phyloP scores from a whole-genome alignment of 371 early-diverging fungal species.

The Haplosporangium sp. region DNA sequence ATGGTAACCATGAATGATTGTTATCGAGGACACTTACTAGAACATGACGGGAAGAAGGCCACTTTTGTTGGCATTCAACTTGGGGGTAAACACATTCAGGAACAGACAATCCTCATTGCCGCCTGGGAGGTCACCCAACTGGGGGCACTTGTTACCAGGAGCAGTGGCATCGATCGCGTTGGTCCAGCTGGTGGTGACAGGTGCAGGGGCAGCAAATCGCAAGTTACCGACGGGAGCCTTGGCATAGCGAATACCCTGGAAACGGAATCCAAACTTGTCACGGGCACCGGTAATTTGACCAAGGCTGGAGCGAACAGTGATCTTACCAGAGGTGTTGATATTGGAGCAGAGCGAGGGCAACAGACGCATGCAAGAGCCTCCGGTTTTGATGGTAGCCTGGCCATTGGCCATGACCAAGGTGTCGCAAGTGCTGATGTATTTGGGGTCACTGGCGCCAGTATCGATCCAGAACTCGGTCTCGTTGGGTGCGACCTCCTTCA shows the following conservation, averaged over 20 bases:
- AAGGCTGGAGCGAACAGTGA: constrained; percentile 37
- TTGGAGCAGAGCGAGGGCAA: constrained; percentile 53
- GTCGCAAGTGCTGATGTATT: constrained; percentile 39
- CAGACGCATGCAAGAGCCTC: constrained; percentile 41
- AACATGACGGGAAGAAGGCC: constrained; percentile 57
- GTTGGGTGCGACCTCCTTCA: constrained; percentile 29
- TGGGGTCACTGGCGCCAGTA: constrained; percentile 39
- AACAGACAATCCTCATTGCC: constrained; percentile 61
- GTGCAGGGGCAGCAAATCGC: constrained; percentile 51
- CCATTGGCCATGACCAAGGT: constrained; percentile 47
- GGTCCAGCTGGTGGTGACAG: constrained; percentile 37
- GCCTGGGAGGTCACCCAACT: constrained; percentile 40
- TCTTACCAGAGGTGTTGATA: constrained; percentile 36
- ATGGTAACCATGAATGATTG: neutral
- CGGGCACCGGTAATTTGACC: constrained; percentile 47
- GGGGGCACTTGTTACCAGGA: constrained; percentile 51
- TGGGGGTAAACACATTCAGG: constrained; percentile 60
- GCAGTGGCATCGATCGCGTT: constrained; percentile 41
- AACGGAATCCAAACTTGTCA: constrained; percentile 49
- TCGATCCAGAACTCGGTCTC: constrained; percentile 44
- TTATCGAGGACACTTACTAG: constrained; percentile 32
- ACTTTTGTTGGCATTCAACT: constrained; percentile 40
- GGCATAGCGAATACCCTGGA: constrained; percentile 55
- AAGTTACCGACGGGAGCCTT: constrained; percentile 52
- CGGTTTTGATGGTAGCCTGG: constrained; percentile 33